Base-by-base conservation (phyloP, 164 flowering plant genomes). In the Annona squamosa region DNA sequence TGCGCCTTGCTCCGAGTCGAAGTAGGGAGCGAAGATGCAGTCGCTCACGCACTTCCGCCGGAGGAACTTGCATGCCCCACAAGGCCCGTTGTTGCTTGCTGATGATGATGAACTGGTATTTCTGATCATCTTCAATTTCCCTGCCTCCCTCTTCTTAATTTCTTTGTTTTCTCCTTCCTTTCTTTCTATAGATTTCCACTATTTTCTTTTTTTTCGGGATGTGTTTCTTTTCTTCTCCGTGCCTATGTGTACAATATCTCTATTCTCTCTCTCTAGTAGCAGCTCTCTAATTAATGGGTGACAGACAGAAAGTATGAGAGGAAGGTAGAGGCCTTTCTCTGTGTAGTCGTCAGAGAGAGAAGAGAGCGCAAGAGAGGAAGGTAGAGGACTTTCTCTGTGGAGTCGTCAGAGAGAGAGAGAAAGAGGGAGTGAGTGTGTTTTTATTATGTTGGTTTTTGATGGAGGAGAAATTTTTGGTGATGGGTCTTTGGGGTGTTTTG, bases 41-140 rank as follows among this genome's bases (percentile, higher is more conserved):
- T 91, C 97, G 1, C 78, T 77, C 67, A 90, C 90, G 63, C 98
- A 94, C 81, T 92, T 94, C 73, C 98, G 81, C 77, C 98, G 76
- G 77, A 94, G 65, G 70, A 92, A 94, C 82, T 94, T 94, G 86
- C 98, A 94, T 64, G 98, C 98, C 26, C 97, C 98, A 63, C 98
- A 94, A 1, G 98, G 98, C 17, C 98, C 97, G 0, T 85, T 81
- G 2, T 88, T 83, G 0, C 84, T 78, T 2, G 86, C 77, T 3
- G 88, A 71, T 0, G 87, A 70, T 12, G 84, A 73, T 0, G 83
- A 83, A 2, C 77, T 74, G 10, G 82, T 73, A n/a, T 72, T 68
- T 26, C 77, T 43, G 65, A 80, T 81, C 52, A 9, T 73, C 26
- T 26, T 66, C 47, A n/a, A 3, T 13, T 77, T 68, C 10, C 19